These are phyloP conservation scores for Ustanciosporium gigantosporum DNA, from an alignment of 1,284 basidiomycete species.

Conservation along the genomic window DNA sequence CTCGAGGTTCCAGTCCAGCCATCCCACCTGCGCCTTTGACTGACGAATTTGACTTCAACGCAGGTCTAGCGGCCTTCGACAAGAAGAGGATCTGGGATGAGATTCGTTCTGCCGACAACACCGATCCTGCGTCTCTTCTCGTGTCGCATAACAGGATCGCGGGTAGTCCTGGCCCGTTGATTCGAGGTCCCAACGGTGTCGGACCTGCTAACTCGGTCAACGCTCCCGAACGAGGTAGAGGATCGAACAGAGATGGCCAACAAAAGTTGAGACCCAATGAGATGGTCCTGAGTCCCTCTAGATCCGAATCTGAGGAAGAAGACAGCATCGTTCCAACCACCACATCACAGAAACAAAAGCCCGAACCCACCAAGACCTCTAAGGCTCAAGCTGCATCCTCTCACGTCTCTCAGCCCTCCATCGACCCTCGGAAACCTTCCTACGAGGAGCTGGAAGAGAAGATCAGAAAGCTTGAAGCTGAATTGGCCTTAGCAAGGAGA, in stretches of 20 bases:
- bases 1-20: slow-evolving; percentile 17
- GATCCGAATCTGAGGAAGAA: too few species aligned
- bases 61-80: slow-evolving; percentile 33
- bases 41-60: slow-evolving; percentile 35
- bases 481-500: slow-evolving; percentile 24
- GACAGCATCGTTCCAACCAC: too few species aligned
- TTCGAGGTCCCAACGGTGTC: slow-evolving; percentile 31
- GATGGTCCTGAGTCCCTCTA: slow-evolving; percentile 30
- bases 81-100: slow-evolving; percentile 43
- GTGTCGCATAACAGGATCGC: slow-evolving; percentile 36
- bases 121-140: slow-evolving; percentile 24
- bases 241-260: slow-evolving; percentile 21
- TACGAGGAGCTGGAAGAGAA: slow-evolving; percentile 33
- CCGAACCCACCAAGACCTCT: slow-evolving; percentile 1
- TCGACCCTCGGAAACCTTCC: slow-evolving; percentile 8
- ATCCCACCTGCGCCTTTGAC: slow-evolving; percentile 4
- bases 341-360: too few species aligned
- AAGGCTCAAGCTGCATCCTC: not conserved
- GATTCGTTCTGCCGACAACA: slow-evolving; percentile 34
- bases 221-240: slow-evolving; percentile 23
- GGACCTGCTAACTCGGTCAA: slow-evolving; percentile 28
- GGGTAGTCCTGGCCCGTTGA: slow-evolving; percentile 8
- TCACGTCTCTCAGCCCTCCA: not conserved
- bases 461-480: slow-evolving; percentile 26
- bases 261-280: slow-evolving; percentile 31